A percentile compares a stretch with the other conserved stretches of the same genome.
Conservation (phyloP, 805 yeast genomes). For the Cyberlindnera xishuangbannaensis region DNA sequence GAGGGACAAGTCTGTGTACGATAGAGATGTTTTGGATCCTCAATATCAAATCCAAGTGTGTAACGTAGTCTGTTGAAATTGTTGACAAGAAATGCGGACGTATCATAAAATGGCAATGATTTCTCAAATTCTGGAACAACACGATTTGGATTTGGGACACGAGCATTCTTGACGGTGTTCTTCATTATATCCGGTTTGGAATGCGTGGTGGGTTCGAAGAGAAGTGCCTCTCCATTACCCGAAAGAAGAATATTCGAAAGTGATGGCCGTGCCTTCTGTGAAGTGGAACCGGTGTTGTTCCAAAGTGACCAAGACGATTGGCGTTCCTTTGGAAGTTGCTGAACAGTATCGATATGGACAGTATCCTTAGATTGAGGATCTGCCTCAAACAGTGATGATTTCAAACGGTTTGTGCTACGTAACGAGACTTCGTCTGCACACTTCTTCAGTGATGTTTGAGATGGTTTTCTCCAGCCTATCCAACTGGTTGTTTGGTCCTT, state of each 20-base stretch:
- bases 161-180: conserved; percentile 3
- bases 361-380: too few species aligned
- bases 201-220: conserved; percentile 19
- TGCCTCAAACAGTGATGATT: conserved; percentile 9
- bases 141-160: conserved; percentile 11
- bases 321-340: conserved; percentile 10
- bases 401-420: conserved; percentile 7
- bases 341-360: too few species aligned
- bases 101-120: conserved; percentile 19
- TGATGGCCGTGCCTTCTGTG: conserved; percentile 9
- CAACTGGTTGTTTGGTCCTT: conserved; percentile 12
- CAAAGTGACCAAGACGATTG: conserved; percentile 25
- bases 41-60: conserved; percentile 23
- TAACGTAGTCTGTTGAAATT: conserved; percentile 21
- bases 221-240: conserved; percentile 20
- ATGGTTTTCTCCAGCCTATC: conserved; percentile 23
- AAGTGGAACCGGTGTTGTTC: conserved; percentile 11
- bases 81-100: conserved; percentile 14
- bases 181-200: conserved; percentile 1
- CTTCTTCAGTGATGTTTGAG: conserved; percentile 18
- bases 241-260: conserved; percentile 17
- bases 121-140: conserved; percentile 25
- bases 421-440: conserved; percentile 13
- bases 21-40: conserved; percentile 24
- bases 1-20: conserved; percentile 12